Evolutionary conservation across 2,329 filamentous ascomycete species (phyloP).

Genomic region (Diatrype stigma): DNA sequence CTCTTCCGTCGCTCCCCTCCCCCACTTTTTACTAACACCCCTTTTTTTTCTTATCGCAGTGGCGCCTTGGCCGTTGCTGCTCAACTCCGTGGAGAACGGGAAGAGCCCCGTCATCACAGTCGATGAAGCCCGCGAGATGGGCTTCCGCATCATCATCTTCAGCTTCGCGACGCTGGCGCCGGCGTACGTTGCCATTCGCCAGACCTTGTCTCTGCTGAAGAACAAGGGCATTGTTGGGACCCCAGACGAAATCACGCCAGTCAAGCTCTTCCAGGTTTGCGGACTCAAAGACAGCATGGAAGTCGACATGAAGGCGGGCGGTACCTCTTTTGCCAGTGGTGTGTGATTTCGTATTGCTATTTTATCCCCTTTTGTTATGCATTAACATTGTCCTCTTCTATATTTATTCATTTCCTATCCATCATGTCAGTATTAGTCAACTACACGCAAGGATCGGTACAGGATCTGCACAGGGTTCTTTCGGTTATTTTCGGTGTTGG

Average conservation of each 20-base stretch:
- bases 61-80: constrained; percentile 45
- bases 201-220: constrained; percentile 34
- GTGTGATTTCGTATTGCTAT: constrained; percentile 2
- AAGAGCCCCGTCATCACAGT: constrained; percentile 50
- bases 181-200: constrained; percentile 38
- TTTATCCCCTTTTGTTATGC: not conserved
- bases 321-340: constrained; percentile 22
- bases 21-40: too few relatives aligned
- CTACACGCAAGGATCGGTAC: too few relatives aligned
- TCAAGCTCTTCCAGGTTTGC: constrained; percentile 28
- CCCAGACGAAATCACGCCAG: constrained; percentile 23
- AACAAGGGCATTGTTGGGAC: constrained; percentile 25
- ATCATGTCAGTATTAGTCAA: too few relatives aligned
- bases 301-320: constrained; percentile 25
- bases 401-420: too few relatives aligned
- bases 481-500: too few relatives aligned
- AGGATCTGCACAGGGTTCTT: too few relatives aligned
- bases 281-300: constrained; percentile 27
- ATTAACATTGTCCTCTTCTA: too few relatives aligned
- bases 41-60: constrained; percentile 18
- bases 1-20: too few relatives aligned
- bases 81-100: constrained; percentile 56
- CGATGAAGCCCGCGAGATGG: constrained; percentile 49
- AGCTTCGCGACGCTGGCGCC: constrained; percentile 46
- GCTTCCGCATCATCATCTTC: constrained; percentile 57